Conservation (phyloP, 768 basidiomycete species). For the Leccinum subgranulosum region DNA sequence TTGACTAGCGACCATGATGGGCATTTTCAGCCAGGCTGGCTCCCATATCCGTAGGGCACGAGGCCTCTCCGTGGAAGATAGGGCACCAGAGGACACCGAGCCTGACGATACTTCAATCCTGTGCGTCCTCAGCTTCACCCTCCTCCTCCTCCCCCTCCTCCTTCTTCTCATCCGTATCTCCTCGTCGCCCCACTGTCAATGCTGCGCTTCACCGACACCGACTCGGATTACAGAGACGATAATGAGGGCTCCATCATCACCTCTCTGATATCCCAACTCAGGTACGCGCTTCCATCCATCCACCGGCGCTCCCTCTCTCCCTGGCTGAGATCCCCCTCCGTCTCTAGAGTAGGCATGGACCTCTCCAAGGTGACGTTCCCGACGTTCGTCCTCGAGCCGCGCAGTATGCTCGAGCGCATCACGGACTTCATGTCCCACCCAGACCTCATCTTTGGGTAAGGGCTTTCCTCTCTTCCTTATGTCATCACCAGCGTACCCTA, state of each 20-base stretch:
- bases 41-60: conserved; percentile 67
- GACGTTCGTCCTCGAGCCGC: conserved; percentile 93
- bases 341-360: conserved; percentile 89
- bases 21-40: conserved; percentile 70
- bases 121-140: conserved; percentile 44
- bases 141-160: conserved; percentile 21
- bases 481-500: conserved; percentile 20
- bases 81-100: conserved; percentile 76
- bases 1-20: conserved; percentile 57
- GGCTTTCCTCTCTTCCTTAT: conserved; percentile 17
- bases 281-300: conserved; percentile 41
- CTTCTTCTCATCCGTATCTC: conserved; percentile 23
- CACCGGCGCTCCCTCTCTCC: neutral
- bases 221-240: conserved; percentile 67
- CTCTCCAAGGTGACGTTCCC: conserved; percentile 92
- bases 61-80: conserved; percentile 62
- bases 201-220: conserved; percentile 34
- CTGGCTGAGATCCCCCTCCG: conserved; percentile 9
- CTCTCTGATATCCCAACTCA: conserved; percentile 84
- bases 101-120: conserved; percentile 89
- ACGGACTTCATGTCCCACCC: conserved; percentile 99
- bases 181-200: conserved; percentile 3
- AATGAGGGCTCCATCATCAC: conserved; percentile 89
- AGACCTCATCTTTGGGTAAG: conserved; percentile 92
- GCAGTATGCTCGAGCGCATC: conserved; percentile 96